A percentile compares a stretch with the other conserved stretches of the same genome.
Conservation (phyloP, 768 basidiomycete species). For the Chalciporus piperatus region DNA sequence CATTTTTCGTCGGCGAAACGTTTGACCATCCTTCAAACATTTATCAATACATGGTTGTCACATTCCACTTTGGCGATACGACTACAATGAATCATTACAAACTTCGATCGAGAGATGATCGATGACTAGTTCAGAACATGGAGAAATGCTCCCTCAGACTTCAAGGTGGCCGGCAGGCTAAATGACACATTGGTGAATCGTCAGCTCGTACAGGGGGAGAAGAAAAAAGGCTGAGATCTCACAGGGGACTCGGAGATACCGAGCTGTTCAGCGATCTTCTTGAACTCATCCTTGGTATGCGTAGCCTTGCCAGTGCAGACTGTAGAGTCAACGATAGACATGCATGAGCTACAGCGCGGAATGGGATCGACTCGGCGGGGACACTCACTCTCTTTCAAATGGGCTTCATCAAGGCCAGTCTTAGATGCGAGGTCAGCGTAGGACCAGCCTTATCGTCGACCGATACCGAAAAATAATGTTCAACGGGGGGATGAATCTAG, state of each 20-base stretch:
- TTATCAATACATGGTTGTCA: not conserved
- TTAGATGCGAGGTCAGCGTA: constrained; percentile 48
- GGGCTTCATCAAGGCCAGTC: constrained; percentile 42
- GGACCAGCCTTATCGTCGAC: constrained; percentile 38
- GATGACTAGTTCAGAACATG: not conserved
- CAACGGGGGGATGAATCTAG: not conserved
- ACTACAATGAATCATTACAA: not conserved
- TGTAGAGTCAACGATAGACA: constrained; percentile 19
- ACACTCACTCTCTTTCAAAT: constrained; percentile 52
- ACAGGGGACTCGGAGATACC: constrained; percentile 39
- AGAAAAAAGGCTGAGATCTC: not conserved
- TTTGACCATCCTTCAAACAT: too few species aligned
- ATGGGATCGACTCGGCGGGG: not conserved
- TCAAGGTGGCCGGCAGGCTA: not conserved
- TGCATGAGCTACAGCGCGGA: not conserved
- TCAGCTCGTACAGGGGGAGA: not conserved
- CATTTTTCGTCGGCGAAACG: too few species aligned
- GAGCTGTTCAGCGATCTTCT: constrained; percentile 42
- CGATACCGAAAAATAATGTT: constrained; percentile 3
- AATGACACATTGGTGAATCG: not conserved
- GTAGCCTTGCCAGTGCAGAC: constrained; percentile 45
- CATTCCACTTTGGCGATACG: not conserved
- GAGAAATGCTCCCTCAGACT: not conserved
- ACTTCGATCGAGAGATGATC: not conserved
- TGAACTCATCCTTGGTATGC: constrained; percentile 51